Conservation (phyloP, 2,329 filamentous ascomycete species). For the Tolypocladium ovalisporum region DNA sequence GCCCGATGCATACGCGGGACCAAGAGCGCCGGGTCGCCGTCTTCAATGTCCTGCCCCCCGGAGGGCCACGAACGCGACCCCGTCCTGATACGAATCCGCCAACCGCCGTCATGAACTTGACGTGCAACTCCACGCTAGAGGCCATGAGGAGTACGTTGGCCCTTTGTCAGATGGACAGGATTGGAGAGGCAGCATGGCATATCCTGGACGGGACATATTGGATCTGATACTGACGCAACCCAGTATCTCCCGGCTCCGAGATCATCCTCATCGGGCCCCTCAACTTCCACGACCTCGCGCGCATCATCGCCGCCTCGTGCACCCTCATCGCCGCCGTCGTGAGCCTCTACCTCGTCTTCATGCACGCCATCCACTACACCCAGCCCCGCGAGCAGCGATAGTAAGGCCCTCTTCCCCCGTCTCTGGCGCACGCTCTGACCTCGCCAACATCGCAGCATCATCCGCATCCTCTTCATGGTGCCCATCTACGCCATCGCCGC, state of each 20-base stretch:
- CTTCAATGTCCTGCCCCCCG: not conserved
- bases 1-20: not conserved
- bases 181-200: not conserved
- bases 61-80: not conserved
- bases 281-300: conserved; percentile 44
- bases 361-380: conserved; percentile 50
- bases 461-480: conserved; percentile 82
- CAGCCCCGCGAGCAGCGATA: conserved; percentile 49
- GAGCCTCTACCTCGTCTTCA: conserved; percentile 45
- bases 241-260: conserved; percentile 35
- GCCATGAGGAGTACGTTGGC: conserved; percentile 27
- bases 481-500: conserved; percentile 69
- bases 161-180: not conserved
- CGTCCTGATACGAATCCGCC: not conserved
- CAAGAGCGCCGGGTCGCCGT: not conserved
- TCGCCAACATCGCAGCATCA: conserved; percentile 50
- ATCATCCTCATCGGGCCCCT: conserved; percentile 32
- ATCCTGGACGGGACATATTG: not conserved
- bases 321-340: conserved; percentile 39
- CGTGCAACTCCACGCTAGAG: conserved; percentile 32
- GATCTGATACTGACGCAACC: not conserved
- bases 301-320: conserved; percentile 37
- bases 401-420: conserved; percentile 21
- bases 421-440: not conserved
- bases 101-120: conserved; percentile 20